Evolutionary conservation across 2,329 filamentous ascomycete genomes (phyloP).

Genomic region (Davidsoniella eucalypti): DNA sequence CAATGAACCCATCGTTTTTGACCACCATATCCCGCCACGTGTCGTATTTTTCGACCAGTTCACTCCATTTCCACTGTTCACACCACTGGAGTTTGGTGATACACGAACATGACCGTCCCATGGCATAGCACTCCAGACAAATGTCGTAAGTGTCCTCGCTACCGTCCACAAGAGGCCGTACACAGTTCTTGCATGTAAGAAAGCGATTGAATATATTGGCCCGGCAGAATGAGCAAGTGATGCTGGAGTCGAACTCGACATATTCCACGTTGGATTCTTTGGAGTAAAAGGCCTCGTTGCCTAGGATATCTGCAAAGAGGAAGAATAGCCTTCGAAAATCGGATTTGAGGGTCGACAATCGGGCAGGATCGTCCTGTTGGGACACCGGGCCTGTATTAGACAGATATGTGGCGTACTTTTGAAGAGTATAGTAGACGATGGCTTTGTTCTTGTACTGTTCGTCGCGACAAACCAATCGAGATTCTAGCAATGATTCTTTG

Average conservation of each 20-base stretch:
- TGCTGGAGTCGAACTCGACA: slow-evolving; percentile 70
- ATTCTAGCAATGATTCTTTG: slow-evolving; percentile 73
- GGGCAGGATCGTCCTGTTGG: slow-evolving; percentile 22
- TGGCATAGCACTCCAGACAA: slow-evolving; percentile 97
- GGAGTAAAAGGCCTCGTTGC: slow-evolving; percentile 72
- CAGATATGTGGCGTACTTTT: slow-evolving; percentile 46
- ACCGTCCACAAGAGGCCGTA: slow-evolving; percentile 46
- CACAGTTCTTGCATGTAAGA: slow-evolving; percentile 75
- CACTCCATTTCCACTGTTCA: slow-evolving; percentile 79
- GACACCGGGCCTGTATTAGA: too few species aligned
- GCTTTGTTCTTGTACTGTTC: slow-evolving; percentile 99
- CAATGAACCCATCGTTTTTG: slow-evolving; percentile 50
- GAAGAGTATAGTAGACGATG: slow-evolving; percentile 74
- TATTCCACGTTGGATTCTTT: slow-evolving; percentile 59
- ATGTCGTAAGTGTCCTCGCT: slow-evolving; percentile 82
- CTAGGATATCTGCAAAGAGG: slow-evolving; percentile 60
- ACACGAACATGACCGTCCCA: slow-evolving; percentile 85
- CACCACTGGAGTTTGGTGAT: slow-evolving; percentile 77
- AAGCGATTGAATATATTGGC: slow-evolving; percentile 97
- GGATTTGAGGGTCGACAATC: slow-evolving; percentile 52
- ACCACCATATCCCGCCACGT: slow-evolving; percentile 67
- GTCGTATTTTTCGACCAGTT: slow-evolving; percentile 64
- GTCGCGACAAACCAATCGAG: slow-evolving; percentile 81
- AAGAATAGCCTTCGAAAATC: slow-evolving; percentile 72
- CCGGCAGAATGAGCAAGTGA: slow-evolving; percentile 90